These are phyloP conservation scores for Chaetomium sp. DNA, from an alignment of 2,329 filamentous ascomycete species.

Conservation along the genomic window DNA sequence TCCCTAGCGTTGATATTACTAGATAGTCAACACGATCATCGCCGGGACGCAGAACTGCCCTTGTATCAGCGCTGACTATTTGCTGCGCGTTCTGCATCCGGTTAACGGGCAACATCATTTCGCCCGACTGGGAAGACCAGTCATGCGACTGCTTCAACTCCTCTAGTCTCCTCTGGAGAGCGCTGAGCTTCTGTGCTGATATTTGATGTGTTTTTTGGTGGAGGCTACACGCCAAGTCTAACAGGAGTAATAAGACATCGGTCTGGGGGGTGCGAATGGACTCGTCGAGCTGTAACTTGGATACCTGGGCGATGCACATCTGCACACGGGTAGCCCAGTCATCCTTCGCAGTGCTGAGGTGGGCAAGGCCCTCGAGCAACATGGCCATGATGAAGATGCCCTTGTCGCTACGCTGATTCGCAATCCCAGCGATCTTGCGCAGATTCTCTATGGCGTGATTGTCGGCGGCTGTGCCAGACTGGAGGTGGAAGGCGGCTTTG, in stretches of 20 bases:
- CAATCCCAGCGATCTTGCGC: slow-evolving; percentile 61
- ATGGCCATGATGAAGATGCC: slow-evolving; percentile 67
- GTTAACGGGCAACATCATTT: slow-evolving; percentile 59
- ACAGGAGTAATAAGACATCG: slow-evolving; percentile 63
- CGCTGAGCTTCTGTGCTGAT: slow-evolving; percentile 61
- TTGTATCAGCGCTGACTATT: slow-evolving; percentile 60
- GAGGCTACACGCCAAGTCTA: slow-evolving; percentile 71
- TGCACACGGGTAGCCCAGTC: slow-evolving; percentile 72
- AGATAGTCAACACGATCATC: slow-evolving; percentile 55
- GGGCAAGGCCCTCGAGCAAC: slow-evolving; percentile 68
- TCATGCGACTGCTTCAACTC: slow-evolving; percentile 49
- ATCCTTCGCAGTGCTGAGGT: slow-evolving; percentile 64
- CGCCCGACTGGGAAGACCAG: slow-evolving; percentile 51
- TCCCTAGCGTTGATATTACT: slow-evolving; percentile 62
- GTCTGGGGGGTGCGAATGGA: slow-evolving; percentile 67
- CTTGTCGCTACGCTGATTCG: slow-evolving; percentile 61
- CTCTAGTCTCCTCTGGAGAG: slow-evolving; percentile 65
- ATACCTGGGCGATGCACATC: slow-evolving; percentile 70
- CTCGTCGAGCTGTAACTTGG: slow-evolving; percentile 69
- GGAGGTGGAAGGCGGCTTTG: slow-evolving; percentile 68
- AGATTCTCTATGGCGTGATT: slow-evolving; percentile 68
- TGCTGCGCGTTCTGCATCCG: slow-evolving; percentile 51
- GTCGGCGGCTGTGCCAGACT: slow-evolving; percentile 63
- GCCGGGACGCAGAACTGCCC: slow-evolving; percentile 55
- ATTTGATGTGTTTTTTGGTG: slow-evolving; percentile 62